A percentile compares a stretch with the other conserved stretches of the same genome.
These are phyloP conservation scores for Chrysanthemum makinoi DNA, from an alignment of 129 eudicot species.

Conservation along the genomic window DNA sequence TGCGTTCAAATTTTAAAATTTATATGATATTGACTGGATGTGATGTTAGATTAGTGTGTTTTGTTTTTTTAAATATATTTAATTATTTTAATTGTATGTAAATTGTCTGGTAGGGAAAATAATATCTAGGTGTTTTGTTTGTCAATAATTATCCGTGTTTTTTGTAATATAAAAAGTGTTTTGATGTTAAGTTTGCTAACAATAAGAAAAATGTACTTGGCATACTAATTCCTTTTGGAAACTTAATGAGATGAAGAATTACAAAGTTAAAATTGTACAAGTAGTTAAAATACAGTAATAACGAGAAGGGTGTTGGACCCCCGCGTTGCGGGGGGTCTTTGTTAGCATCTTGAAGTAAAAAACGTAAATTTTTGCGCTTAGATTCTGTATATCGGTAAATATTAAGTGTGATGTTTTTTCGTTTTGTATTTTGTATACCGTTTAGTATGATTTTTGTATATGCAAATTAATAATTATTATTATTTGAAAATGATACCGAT, in stretches of 20 bases:
- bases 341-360: no score
- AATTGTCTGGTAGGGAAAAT: conserved; percentile 26
- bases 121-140: conserved; percentile 22
- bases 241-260: neutral
- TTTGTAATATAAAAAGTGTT: conserved; percentile 17
- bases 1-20: no score
- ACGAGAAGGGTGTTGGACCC: no score
- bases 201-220: neutral
- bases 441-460: no score
- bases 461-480: no score
- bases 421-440: no score
- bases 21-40: conserved; percentile 5
- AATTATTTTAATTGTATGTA: conserved; percentile 30
- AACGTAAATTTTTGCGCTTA: no score
- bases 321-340: no score
- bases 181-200: conserved; percentile 6
- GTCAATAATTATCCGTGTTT: conserved; percentile 11
- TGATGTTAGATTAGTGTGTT: conserved; percentile 32
- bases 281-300: no score
- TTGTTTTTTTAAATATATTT: neutral
- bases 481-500: no score
- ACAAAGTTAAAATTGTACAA: neutral
- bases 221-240: neutral
- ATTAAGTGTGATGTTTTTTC: no score
- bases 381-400: no score